Evolutionary conservation across 1,139 yeast species (phyloP).

Genomic region (Lipomyces yarrowii): DNA sequence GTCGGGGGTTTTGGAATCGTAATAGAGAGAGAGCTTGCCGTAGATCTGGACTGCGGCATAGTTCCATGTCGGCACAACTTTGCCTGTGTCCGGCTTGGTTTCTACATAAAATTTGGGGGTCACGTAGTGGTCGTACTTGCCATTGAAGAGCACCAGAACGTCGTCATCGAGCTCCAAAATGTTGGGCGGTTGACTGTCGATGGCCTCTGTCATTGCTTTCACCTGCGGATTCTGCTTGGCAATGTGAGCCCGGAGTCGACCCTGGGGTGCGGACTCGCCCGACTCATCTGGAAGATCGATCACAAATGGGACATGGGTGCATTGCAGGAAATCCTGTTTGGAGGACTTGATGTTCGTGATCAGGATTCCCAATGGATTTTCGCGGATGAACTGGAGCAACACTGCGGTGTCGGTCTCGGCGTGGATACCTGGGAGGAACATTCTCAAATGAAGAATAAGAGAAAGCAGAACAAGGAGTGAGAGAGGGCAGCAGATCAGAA

Average conservation of each 20-base stretch:
- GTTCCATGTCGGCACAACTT: conserved; percentile 75
- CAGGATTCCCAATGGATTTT: conserved; percentile 58
- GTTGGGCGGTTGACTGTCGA: background rate
- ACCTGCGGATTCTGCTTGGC: conserved; percentile 59
- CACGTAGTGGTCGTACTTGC: conserved; percentile 54
- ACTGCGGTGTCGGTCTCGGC: conserved; percentile 46
- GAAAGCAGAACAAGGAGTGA: background rate
- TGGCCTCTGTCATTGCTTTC: conserved; percentile 46
- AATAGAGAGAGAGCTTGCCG: conserved; percentile 55
- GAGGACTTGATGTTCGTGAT: conserved; percentile 45
- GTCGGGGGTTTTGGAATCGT: conserved; percentile 40
- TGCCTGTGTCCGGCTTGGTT: conserved; percentile 57
- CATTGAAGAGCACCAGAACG: conserved; percentile 59
- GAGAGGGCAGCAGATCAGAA: background rate
- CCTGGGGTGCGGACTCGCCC: conserved; percentile 45
- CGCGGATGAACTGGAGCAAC: conserved; percentile 45
- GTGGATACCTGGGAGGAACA: conserved; percentile 40
- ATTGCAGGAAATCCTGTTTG: conserved; percentile 45
- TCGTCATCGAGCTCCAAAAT: conserved; percentile 39
- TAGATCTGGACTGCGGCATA: conserved; percentile 63
- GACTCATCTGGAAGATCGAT: conserved; percentile 41
- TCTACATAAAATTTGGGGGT: conserved; percentile 66
- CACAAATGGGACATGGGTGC: conserved; percentile 64
- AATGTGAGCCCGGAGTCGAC: conserved; percentile 56
- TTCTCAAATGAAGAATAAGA: conserved; percentile 5